Evolutionary conservation across 306 rosid genomes (phyloP), one percentile per base, ranked within the genome.

Genomic region (Sophora flavescens): DNA sequence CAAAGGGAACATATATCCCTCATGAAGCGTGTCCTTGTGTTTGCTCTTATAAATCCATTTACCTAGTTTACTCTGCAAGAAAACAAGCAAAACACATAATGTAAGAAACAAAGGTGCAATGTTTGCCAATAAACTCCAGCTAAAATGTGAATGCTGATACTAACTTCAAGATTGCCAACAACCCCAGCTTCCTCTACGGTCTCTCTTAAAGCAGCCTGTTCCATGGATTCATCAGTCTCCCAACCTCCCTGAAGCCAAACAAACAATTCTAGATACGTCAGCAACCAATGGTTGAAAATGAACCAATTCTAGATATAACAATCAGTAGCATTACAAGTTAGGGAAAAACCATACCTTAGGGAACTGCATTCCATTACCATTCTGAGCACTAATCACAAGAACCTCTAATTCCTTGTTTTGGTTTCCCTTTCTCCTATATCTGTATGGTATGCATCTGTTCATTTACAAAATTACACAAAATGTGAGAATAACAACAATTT

Each of bases 111-210:
- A 52, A 63, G 65, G 5, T 35, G 15, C n/a, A 58, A 16, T 18
- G 63, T 36, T 76, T 44, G 6, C 15, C 5, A 59, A 22, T 8
- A 79, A 57, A 54, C 6, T 30, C 3, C 3, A 26, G 28, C n/a
- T 12, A 8, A 12, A 63, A 76, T 22, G 38, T 75, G 47, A 8
- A 54, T 84, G 42, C 6, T 75, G 70, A 82, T 73, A 83, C 96
- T 79, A 2, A 94, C 98, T 80, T 88, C 90, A 52, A 94, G 81
- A 26, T 67, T 57, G 81, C 98, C 98, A 63, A 65, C 22, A 39
- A 94, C 96, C 1, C 98, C 98, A 57, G 98, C 98, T 87, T 94
- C 98, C 81, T 94, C 98, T 1, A 87, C 13, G 7, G 97, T 94
- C 63, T 94, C 98, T 66, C 98, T 89, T 60, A 39, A 28, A 70